Evolutionary conservation across 176 grass and related monocot genomes (phyloP).

Genomic region (Puccinellia tenuiflora): DNA sequence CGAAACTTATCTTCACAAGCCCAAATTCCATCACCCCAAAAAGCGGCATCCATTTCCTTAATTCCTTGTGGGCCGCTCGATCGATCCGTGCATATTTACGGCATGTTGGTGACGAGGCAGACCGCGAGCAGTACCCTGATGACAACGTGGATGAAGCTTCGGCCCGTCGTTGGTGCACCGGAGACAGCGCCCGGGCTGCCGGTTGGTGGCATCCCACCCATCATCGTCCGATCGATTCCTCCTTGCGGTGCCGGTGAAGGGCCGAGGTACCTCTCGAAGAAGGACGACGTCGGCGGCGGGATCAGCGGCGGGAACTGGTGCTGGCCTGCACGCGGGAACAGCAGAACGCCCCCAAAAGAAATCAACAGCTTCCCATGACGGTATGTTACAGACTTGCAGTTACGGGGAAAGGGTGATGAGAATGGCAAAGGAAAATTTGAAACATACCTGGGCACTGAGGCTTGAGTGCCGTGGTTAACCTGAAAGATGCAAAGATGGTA

Average conservation of each 20-base stretch:
- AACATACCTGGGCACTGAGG: slow-evolving; percentile 69
- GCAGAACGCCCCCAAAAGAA: background rate
- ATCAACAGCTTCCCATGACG: background rate
- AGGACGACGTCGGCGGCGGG: slow-evolving; percentile 54
- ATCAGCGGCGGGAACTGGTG: slow-evolving; percentile 58
- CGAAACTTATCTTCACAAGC: background rate
- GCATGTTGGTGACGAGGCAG: background rate
- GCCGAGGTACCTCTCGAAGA: slow-evolving; percentile 59
- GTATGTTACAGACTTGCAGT: background rate
- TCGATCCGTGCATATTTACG: background rate
- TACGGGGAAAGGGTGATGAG: background rate
- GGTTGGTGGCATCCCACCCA: background rate
- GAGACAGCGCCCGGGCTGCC: slow-evolving; percentile 19
- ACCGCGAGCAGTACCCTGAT: background rate
- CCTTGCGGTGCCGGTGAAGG: slow-evolving; percentile 44
- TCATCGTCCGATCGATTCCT: slow-evolving; percentile 6
- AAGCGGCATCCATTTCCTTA: background rate
- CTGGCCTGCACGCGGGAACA: slow-evolving; percentile 24
- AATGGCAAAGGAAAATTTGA: background rate
- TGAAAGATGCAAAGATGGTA: slow-evolving; percentile 16
- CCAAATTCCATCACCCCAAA: background rate
- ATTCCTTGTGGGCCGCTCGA: background rate
- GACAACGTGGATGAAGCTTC: background rate
- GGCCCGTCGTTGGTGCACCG: background rate
- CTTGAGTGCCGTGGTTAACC: slow-evolving; percentile 56